Evolutionary conservation across 768 basidiomycete species (phyloP), one percentile per base, ranked within the genome.

Genomic region (Podaxis pistillaris): DNA sequence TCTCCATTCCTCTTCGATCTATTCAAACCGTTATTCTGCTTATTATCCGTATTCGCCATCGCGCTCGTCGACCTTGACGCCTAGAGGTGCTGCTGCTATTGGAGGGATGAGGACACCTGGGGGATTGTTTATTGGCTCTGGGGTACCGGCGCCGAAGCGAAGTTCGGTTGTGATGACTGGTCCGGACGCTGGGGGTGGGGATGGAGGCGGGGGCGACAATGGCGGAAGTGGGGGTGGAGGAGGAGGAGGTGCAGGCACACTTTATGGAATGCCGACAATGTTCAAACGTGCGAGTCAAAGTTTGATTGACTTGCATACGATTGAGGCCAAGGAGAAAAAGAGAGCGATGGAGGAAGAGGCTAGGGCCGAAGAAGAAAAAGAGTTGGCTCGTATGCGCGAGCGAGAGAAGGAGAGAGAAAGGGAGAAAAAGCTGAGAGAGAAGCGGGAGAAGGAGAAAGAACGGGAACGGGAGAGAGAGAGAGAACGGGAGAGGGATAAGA

Each of bases 281-380:
- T 85, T 85, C 68, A 85, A 83, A 58, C 82, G 79, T 41, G 81
- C 82, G 0, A 90, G 89, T 55, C 80, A 74, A 67, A 91, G 89
- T 69, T 82, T 90, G 81, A 71, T 88, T 56, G 82, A 90, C 69
- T 72, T 90, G 33, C 69, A 74, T 66, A 66, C 72, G 56, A 56
- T 73, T 7, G 72, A 67, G 68, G 73, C 68, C 63, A 70, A 70
- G 65, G 75, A 56, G 26, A 56, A 28, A 47, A 62, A 30, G 37
- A 50, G 47, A 47, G 19, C 46, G 44, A 56, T 62, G 61, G 61
- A 62, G n/a, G 61, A 56, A 24, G 61, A 62, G 8, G 54, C 46
- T 3, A 62, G 61, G 47, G 61, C 19, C n/a, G 54, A 73, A 69
- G 68, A 64, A 68, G 65, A 72, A 8, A 69, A 71, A 70, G 72